These are phyloP conservation scores for Paecilomyces fulvus DNA, from an alignment of 2,329 filamentous ascomycete genomes.

Conservation along the genomic window DNA sequence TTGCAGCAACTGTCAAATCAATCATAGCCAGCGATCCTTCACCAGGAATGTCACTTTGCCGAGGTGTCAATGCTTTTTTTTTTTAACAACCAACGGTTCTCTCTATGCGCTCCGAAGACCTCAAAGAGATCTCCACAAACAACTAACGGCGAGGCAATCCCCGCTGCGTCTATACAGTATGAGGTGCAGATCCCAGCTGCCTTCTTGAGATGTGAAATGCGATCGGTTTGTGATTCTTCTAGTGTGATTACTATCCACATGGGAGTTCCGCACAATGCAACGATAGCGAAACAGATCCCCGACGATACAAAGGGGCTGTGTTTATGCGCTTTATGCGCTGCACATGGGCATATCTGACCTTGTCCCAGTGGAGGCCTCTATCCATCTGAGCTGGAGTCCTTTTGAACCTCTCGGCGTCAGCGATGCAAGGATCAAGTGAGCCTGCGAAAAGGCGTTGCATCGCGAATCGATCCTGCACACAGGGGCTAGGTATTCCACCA, in stretches of 20 bases:
- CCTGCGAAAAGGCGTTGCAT: neutral
- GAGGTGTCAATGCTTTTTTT: neutral
- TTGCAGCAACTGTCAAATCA: neutral
- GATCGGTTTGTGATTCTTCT: neutral
- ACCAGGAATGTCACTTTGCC: neutral
- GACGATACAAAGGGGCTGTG: neutral
- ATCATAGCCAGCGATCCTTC: neutral
- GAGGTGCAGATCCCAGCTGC: no score
- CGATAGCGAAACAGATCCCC: neutral
- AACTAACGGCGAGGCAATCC: neutral
- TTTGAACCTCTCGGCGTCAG: neutral
- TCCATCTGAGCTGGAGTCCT: neutral
- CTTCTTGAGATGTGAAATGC: neutral
- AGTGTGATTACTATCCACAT: no score
- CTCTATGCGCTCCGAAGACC: neutral
- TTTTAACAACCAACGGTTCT: neutral
- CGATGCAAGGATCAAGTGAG: neutral
- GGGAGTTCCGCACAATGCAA: neutral
- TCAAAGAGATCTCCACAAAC: neutral
- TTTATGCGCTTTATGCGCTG: neutral
- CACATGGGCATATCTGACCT: neutral
- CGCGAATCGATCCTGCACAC: neutral
- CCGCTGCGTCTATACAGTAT: neutral
- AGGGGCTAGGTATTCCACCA: neutral
- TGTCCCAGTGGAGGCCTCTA: neutral